Evolutionary conservation across 177 flowering plant species (phyloP).

Genomic region (Vitis hybrid): DNA sequence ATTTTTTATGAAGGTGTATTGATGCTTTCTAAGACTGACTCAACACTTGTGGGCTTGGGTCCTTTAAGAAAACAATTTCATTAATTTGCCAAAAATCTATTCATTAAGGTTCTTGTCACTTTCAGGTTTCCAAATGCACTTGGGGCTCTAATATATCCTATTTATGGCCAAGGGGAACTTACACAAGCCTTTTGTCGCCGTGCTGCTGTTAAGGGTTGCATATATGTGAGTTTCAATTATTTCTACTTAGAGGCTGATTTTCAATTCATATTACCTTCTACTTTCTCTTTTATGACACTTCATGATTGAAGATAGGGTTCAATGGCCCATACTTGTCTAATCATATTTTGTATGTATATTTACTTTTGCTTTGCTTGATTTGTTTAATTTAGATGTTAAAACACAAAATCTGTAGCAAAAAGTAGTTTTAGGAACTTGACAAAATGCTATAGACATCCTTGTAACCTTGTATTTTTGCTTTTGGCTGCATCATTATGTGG

Average conservation of each 20-base stretch:
- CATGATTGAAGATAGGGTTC: no score
- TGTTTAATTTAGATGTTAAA: not conserved
- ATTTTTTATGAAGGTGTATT: not conserved
- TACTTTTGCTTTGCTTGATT: not conserved
- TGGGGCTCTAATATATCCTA: constrained; percentile 87
- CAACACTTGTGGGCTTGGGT: not conserved
- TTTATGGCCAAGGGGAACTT: constrained; percentile 92
- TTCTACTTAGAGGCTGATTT: not conserved
- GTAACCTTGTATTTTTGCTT: no score
- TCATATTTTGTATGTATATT: not conserved
- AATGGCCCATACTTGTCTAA: not conserved
- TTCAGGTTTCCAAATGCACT: constrained; percentile 72
- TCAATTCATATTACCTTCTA: not conserved
- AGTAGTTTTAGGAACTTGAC: no score
- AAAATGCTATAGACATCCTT: no score
- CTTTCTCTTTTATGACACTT: not conserved
- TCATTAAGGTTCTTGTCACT: not conserved
- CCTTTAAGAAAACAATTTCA: not conserved
- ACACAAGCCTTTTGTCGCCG: constrained; percentile 93
- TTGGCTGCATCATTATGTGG: no score
- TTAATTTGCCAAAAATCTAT: not conserved
- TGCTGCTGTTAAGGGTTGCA: constrained; percentile 94
- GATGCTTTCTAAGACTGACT: not conserved
- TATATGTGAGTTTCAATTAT: constrained; percentile 62
- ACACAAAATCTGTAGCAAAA: no score